Percentiles rank a stretch among this genome's conserved stretches.
These are phyloP conservation scores for Pythium brassicae DNA, from an alignment of 352 stramenopile species.

Conservation along the genomic window DNA sequence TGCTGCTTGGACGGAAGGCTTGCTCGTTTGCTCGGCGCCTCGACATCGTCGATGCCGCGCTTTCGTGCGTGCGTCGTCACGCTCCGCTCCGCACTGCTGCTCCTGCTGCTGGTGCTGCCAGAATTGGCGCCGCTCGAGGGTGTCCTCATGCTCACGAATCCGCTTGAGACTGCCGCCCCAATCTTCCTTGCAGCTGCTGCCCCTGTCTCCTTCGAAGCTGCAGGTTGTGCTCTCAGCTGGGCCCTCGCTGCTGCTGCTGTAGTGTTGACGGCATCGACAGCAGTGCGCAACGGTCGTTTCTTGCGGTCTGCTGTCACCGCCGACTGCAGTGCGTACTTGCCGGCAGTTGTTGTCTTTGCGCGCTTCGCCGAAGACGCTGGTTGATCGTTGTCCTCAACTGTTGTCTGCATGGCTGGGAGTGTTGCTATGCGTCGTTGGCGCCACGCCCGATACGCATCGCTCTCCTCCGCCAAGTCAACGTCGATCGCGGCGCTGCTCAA, in stretches of 20 bases:
- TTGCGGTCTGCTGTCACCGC: conserved; percentile 1
- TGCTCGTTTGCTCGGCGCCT: conserved; percentile 12
- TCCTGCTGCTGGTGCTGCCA: background rate
- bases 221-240: background rate
- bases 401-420: background rate
- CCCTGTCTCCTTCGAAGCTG: background rate
- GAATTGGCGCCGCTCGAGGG: background rate
- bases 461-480: conserved; percentile 7
- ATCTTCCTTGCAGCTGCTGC: conserved; percentile 3
- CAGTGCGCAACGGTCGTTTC: conserved; percentile 1
- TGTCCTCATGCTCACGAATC: background rate
- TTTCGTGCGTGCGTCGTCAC: conserved; percentile 8
- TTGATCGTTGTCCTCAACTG: background rate
- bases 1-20: conserved; percentile 10
- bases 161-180: background rate
- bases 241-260: background rate
- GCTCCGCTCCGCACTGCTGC: background rate
- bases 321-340: conserved; percentile 3
- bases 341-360: background rate
- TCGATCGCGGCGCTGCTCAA: background rate
- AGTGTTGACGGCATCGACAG: background rate
- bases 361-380: background rate
- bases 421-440: conserved; percentile 3
- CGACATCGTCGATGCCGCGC: conserved; percentile 11
- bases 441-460: conserved; percentile 11